Base-by-base conservation (phyloP, 345 rosid species). In the Anastatica hierochuntica region DNA sequence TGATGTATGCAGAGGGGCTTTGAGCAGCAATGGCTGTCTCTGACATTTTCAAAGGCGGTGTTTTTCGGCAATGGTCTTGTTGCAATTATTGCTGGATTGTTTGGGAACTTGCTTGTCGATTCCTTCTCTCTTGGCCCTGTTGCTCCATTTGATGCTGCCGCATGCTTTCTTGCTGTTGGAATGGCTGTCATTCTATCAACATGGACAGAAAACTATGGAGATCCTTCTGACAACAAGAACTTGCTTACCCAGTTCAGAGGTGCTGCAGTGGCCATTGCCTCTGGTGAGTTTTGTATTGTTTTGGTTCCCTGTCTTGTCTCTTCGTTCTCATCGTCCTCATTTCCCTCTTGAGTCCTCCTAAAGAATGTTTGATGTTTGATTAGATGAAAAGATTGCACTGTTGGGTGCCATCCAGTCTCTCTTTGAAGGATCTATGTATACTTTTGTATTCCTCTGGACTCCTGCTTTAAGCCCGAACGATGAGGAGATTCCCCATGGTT, bases 361-460 rank as follows among this genome's bases (percentile, higher is more conserved):
- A 52, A 35, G 8, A 17, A 35, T 62, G 39, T 61, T 52, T 53
- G 41, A 26, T 35, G 46, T 26, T 50, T 65, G 1, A 35, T 43
- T 74, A 90, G 98, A 90, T 81, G 98, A 90, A 60, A 90, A 88
- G 74, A 90, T 90, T 45, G 96, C 96, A 7, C 68, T 90, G 49
- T 73, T 90, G 75, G 98, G 98, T 51, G 98, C 98, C 27, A 90
- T 90, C 33, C 98, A 90, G 75, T 90, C 98, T 15, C 78, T 90
- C 46, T 90, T 90, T 73, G 98, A 90, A 74, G 98, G 98, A 68
- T 90, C 98, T 20, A 92, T 92, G 98, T 92, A 92, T 66, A 92
- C 98, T 67, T 92, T 92, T 53, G 98, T 92, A 34, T 92, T 92
- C 79, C 90, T 92, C 7, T 92, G 98, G 98, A 88, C 98, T 49